Base-by-base conservation (phyloP, 345 rosid species). In the Eucalyptus leucophloia region DNA sequence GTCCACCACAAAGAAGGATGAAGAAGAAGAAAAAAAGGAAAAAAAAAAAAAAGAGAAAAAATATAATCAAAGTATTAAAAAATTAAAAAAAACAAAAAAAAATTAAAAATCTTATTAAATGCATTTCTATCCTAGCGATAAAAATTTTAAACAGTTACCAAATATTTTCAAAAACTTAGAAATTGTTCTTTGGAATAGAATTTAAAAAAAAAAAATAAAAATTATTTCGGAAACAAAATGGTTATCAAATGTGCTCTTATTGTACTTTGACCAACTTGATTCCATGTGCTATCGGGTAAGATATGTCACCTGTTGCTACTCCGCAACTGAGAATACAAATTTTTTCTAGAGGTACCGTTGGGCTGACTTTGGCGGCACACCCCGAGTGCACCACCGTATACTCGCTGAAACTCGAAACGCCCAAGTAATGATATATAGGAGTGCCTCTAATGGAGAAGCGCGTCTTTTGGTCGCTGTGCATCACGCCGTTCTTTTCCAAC, bases 351-450 rank as follows among this genome's bases (percentile, higher is more conserved):
- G 99, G 98, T 28, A 95, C 99, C 23, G 37, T 10, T 30, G 94
- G 90, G 89, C 92, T 91, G 49, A 98, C 95, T 93, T 98, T 98
- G 87, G 96, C 98, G 88, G 99, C 98, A 91, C 98, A 96, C 9
- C 99, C 98, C 19, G 98, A 94, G 90, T 95, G 97, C 89, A 98
- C 99, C 54, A 97, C 98, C 4, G 97, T 94, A 90, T 95, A 98
- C 90, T 97, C 98, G 44, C 98, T 95, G 92, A 98, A 97, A 93
- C 99, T 98, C n/a, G 99, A 97, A 91, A 98, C 97, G 2, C 98
- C 99, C 62, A 97, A 95, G 90, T 95, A 98, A 89, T 98, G 99
- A 91, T 93, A 97, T 82, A 98, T 92, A 21, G 97, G 96, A 88
- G 92, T 93, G 90, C 98, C 98, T 90, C 94, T 94, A 44, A 96